These are phyloP conservation scores for Scytalidium lignicola DNA, from an alignment of 2,329 filamentous ascomycete genomes.

Conservation along the genomic window DNA sequence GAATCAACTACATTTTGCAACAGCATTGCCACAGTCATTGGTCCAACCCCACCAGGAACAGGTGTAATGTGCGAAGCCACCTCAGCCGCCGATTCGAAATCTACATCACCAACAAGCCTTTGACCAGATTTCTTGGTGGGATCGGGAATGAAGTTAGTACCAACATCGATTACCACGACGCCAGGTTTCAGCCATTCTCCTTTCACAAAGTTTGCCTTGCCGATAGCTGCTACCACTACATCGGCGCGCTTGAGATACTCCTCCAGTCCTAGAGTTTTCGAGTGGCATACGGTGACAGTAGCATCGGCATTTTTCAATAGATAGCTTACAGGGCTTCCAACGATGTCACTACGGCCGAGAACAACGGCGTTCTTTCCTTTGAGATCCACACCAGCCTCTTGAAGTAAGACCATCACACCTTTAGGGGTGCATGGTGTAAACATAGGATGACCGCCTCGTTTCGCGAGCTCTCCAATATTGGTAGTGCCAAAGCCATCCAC, in stretches of 20 bases:
- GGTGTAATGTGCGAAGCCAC: slow-evolving; percentile 93
- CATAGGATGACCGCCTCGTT: slow-evolving; percentile 81
- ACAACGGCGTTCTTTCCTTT: slow-evolving; percentile 92
- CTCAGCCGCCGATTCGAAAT: slow-evolving; percentile 77
- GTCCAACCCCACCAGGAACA: slow-evolving; percentile 92
- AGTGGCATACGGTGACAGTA: slow-evolving; percentile 95
- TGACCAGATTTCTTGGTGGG: slow-evolving; percentile 86
- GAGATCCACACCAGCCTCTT: slow-evolving; percentile 77
- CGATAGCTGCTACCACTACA: slow-evolving; percentile 88
- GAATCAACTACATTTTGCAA: slow-evolving; percentile 92
- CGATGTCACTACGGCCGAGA: slow-evolving; percentile 91
- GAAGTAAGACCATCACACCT: slow-evolving; percentile 88
- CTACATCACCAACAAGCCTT: slow-evolving; percentile 90
- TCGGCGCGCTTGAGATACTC: slow-evolving; percentile 78
- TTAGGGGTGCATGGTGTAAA: slow-evolving; percentile 96
- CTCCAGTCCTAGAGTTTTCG: slow-evolving; percentile 70
- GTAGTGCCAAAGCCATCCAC: slow-evolving; percentile 92
- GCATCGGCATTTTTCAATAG: slow-evolving; percentile 92
- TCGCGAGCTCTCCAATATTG: slow-evolving; percentile 96
- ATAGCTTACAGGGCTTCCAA: slow-evolving; percentile 94
- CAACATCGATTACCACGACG: slow-evolving; percentile 94
- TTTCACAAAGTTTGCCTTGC: slow-evolving; percentile 80
- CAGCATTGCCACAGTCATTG: slow-evolving; percentile 99
- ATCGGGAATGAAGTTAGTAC: slow-evolving; percentile 93
- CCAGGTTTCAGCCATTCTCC: slow-evolving; percentile 94